These are phyloP conservation scores for Leishmania mexicana DNA, from an alignment of 208 protist species.

Conservation along the genomic window DNA sequence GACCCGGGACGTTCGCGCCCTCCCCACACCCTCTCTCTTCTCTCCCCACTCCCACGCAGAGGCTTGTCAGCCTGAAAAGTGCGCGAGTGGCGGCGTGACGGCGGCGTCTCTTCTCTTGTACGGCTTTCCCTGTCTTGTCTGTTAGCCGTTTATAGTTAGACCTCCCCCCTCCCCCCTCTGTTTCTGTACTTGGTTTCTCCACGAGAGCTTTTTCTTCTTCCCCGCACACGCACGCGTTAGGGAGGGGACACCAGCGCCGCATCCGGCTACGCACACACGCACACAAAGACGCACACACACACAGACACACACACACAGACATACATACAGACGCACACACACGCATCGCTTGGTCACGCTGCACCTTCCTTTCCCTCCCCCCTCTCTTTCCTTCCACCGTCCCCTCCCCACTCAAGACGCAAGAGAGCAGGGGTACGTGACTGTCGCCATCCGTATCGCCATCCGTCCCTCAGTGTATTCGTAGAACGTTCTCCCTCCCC, in stretches of 20 bases:
- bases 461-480: not conserved
- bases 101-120: not conserved
- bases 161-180: not conserved
- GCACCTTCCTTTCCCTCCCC: not conserved
- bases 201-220: not conserved
- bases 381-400: not conserved
- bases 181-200: not conserved
- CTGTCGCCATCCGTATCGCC: not conserved
- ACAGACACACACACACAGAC: not conserved
- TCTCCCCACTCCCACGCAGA: not conserved
- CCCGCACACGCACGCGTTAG: not conserved
- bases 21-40: not conserved
- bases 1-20: not conserved
- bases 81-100: not conserved
- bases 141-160: not conserved
- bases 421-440: not conserved
- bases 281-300: not conserved
- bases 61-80: slow-evolving; percentile 3
- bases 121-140: not conserved
- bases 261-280: not conserved
- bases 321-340: not conserved
- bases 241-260: not conserved
- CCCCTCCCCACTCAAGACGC: not conserved
- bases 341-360: not conserved
- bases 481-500: not conserved